Conservation (phyloP, 495 filamentous ascomycete genomes). For the Amphirosellinia nigrospora region DNA sequence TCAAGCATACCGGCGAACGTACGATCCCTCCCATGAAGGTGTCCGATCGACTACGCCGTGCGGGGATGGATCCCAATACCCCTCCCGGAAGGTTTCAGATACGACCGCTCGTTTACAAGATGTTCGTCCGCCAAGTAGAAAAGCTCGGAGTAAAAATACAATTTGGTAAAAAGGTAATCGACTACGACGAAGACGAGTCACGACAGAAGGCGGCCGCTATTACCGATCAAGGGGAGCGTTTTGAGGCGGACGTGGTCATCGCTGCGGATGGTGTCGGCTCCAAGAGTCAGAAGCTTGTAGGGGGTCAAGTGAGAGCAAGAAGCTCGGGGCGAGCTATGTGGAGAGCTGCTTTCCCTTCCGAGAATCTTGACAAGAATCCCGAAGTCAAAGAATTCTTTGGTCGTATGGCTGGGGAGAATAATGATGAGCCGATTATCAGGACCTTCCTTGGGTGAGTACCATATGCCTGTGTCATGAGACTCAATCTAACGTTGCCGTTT, state of each 20-base stretch:
- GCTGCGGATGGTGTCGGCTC: constrained; percentile 66
- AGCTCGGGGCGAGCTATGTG: constrained; percentile 60
- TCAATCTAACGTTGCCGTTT: not conserved
- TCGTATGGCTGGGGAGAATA: constrained; percentile 46
- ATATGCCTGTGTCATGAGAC: not conserved
- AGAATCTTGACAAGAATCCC: constrained; percentile 48
- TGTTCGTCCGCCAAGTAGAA: constrained; percentile 60
- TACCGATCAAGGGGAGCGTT: constrained; percentile 54
- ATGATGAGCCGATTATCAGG: constrained; percentile 46
- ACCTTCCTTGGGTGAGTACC: constrained; percentile 49
- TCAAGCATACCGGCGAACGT: constrained; percentile 59
- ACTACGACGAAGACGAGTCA: constrained; percentile 57
- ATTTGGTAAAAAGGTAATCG: constrained; percentile 56
- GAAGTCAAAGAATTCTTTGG: constrained; percentile 52
- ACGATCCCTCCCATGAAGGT: constrained; percentile 49
- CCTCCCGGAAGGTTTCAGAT: constrained; percentile 51
- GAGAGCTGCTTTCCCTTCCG: constrained; percentile 52
- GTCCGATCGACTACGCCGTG: constrained; percentile 47
- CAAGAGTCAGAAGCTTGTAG: constrained; percentile 55
- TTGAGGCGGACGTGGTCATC: constrained; percentile 62
- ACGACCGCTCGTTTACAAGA: constrained; percentile 61
- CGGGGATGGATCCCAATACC: constrained; percentile 44
- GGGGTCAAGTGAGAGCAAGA: constrained; percentile 56
- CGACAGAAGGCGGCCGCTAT: constrained; percentile 50
- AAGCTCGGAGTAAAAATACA: constrained; percentile 58